Evolutionary conservation across 2,329 filamentous ascomycete genomes (phyloP), one percentile per base, ranked within the genome.

Genomic region (Clonostachys sp.): DNA sequence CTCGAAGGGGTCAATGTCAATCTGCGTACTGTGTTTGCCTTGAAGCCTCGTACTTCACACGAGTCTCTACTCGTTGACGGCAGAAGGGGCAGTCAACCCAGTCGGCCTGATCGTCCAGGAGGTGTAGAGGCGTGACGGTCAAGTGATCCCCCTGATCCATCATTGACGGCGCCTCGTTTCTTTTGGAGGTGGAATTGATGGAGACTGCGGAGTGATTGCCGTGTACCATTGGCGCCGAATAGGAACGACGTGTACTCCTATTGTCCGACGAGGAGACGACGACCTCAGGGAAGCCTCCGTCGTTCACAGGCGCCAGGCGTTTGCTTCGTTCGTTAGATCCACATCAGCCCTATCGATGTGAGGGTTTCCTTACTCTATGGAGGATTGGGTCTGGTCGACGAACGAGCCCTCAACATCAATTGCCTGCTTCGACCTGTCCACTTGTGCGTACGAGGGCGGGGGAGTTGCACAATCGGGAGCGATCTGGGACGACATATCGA

Each of bases 71-170:
- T 5, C 57, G 53, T 1, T 51, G 53, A 12, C 51, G 52, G 16
- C 58, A 60, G 44, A 60, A 60, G 1, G 58, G 58, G 35, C 58
- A 60, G 30, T 60, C 58, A 34, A 60, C 34, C 2, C 42, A 50
- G 39, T 60, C 58, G 12, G 55, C 36, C 30, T 60, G 58, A 10
- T 58, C 52, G 17, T 46, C 52, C 4, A 60, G 48, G 2, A 60
- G 50, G 35, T 60, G 50, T 6, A 60, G 41, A 4, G 58, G 58
- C 36, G 58, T 60, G 5, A 60, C 58, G 5, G 58, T 60, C 8
- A 30, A 10, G 6, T 8, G 2, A 12, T 39, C 36, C 14, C 36
- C 36, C 8, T n/a, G 36, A 8, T n/a, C 14, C 14, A 39, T 39
- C 2, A 39, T n/a, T n/a, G 14, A n/a, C 7, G 36, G 17, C 3